A percentile compares a stretch with the other conserved stretches of the same genome.
These are phyloP conservation scores for Heterobasidion irregulare DNA, from an alignment of 1,284 basidiomycete genomes.

Conservation along the genomic window DNA sequence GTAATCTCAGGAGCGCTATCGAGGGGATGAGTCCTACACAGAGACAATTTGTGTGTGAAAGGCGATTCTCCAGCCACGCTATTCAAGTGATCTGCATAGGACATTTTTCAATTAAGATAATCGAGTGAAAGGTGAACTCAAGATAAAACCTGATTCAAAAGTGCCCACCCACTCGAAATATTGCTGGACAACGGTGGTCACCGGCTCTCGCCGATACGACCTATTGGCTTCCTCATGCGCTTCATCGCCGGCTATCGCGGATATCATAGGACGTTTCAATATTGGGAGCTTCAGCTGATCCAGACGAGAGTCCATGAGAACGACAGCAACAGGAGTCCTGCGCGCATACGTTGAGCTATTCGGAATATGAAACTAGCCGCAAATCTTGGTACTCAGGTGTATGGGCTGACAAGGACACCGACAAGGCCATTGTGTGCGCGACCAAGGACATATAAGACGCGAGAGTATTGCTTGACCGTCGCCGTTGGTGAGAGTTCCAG, in stretches of 20 bases:
- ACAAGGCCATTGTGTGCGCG: constrained; percentile 29
- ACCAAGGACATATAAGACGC: constrained; percentile 42
- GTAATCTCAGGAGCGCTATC: constrained; percentile 2
- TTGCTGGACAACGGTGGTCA: constrained; percentile 11
- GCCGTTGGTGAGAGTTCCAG: neutral
- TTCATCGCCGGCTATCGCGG: constrained; percentile 9
- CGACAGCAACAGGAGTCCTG: constrained; percentile 33
- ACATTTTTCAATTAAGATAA: too few species aligned
- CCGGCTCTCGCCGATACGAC: neutral
- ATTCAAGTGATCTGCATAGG: too few species aligned
- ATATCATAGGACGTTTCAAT: constrained; percentile 20
- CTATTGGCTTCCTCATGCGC: constrained; percentile 3
- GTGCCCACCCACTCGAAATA: constrained; percentile 19
- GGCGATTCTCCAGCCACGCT: neutral
- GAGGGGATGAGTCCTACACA: neutral
- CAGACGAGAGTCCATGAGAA: constrained; percentile 59
- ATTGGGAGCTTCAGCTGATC: constrained; percentile 48
- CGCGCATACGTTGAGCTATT: constrained; percentile 7
- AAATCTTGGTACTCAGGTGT: constrained; percentile 11
- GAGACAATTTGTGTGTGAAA: neutral
- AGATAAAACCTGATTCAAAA: constrained; percentile 11
- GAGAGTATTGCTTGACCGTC: constrained; percentile 21
- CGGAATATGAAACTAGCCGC: neutral
- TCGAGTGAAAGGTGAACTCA: too few species aligned
- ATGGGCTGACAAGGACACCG: constrained; percentile 23